These are phyloP conservation scores for Blastomyces emzantsi DNA, from an alignment of 2,329 filamentous ascomycete genomes.

Conservation along the genomic window DNA sequence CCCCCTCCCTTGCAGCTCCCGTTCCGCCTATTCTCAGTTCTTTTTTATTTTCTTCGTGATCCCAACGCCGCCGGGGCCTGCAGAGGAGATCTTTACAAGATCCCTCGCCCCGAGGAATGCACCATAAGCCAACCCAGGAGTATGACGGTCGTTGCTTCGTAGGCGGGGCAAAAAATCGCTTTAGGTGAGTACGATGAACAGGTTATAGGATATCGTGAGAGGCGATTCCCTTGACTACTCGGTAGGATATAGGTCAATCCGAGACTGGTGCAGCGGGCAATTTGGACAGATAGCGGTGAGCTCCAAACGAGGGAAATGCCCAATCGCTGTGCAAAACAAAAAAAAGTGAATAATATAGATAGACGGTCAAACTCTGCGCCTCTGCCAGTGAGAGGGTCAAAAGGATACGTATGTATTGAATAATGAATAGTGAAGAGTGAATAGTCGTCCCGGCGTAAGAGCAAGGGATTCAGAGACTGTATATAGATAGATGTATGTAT, in stretches of 20 bases:
- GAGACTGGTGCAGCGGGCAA: neutral
- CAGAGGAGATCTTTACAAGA: slow-evolving; percentile 37
- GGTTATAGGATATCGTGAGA: neutral
- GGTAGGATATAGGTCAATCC: neutral
- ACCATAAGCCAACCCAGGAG: slow-evolving; percentile 31
- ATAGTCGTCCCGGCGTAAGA: too few species aligned
- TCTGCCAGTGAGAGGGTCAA: too few species aligned
- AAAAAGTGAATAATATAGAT: neutral
- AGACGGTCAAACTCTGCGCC: too few species aligned
- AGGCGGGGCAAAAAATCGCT: neutral
- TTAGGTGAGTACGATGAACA: neutral
- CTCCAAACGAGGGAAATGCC: neutral
- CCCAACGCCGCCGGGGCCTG: slow-evolving; percentile 21
- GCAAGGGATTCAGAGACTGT: too few species aligned
- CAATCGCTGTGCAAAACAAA: neutral
- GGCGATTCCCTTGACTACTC: neutral
- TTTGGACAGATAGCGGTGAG: neutral
- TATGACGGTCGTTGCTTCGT: neutral
- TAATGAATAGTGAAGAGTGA: too few species aligned
- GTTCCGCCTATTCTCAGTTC: neutral
- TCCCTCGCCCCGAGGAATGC: slow-evolving; percentile 36
- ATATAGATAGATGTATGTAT: too few species aligned
- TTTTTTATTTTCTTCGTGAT: neutral
- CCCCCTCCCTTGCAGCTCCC: neutral
- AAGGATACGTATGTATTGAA: too few species aligned